Percentiles rank a stretch among this genome's conserved stretches.
Evolutionary conservation across 2,329 filamentous ascomycete genomes (phyloP).

Genomic region (Pseudomassariella vexata): DNA sequence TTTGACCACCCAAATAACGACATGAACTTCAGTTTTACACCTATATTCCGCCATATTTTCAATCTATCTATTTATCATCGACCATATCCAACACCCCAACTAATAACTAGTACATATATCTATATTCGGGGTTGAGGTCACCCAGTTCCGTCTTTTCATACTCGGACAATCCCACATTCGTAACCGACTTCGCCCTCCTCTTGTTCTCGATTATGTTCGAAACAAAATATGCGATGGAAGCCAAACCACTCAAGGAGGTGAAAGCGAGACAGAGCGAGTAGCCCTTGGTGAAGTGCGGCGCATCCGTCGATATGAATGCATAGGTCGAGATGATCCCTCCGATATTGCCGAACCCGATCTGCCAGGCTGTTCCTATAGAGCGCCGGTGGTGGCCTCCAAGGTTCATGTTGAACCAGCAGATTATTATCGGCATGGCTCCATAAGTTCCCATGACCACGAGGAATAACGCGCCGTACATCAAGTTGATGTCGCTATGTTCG

Average conservation of each 20-base stretch:
- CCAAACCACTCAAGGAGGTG: constrained; percentile 58
- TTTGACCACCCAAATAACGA: too few relatives aligned
- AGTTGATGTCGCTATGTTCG: constrained; percentile 59
- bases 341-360: constrained; percentile 73
- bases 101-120: constrained; percentile 47
- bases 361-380: constrained; percentile 67
- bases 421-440: constrained; percentile 81
- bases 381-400: constrained; percentile 66
- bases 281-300: constrained; percentile 63
- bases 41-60: too few relatives aligned
- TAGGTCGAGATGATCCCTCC: constrained; percentile 75
- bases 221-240: constrained; percentile 54
- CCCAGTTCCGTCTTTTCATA: constrained; percentile 55
- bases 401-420: constrained; percentile 82
- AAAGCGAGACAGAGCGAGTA: constrained; percentile 77
- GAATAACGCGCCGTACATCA: constrained; percentile 78
- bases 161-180: constrained; percentile 48
- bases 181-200: constrained; percentile 40
- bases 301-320: constrained; percentile 60
- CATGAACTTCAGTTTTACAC: too few relatives aligned
- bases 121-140: constrained; percentile 49
- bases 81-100: too few relatives aligned
- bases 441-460: constrained; percentile 76
- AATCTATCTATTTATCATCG: too few relatives aligned
- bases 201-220: constrained; percentile 57